These are phyloP conservation scores for Globisporangium iwayamae DNA, from an alignment of 352 stramenopile genomes.

Conservation along the genomic window DNA sequence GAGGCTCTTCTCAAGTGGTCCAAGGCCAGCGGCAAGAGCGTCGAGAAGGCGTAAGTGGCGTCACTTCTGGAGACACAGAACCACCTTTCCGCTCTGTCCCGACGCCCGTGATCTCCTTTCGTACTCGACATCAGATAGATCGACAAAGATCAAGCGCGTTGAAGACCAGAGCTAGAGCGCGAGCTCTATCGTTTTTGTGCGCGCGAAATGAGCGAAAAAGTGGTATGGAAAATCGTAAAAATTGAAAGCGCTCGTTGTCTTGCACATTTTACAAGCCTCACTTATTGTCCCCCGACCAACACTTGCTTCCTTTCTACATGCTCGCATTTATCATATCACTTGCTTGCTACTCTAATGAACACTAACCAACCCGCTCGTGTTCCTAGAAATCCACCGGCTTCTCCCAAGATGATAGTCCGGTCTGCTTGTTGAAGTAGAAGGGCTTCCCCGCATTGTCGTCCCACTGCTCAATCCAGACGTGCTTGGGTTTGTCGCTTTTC, in stretches of 20 bases:
- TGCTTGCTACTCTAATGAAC: neutral
- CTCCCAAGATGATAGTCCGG: slow-evolving; percentile 74
- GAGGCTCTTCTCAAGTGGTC: slow-evolving; percentile 88
- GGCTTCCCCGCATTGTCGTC: slow-evolving; percentile 69
- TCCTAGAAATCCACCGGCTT: slow-evolving; percentile 55
- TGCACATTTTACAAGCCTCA: neutral
- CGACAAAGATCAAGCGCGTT: neutral
- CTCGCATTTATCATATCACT: neutral
- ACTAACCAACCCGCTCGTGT: neutral
- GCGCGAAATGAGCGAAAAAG: slow-evolving; percentile 1
- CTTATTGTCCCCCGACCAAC: neutral
- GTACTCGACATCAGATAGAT: neutral
- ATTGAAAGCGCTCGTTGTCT: neutral
- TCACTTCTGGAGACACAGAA: neutral
- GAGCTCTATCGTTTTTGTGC: neutral
- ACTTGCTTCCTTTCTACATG: neutral
- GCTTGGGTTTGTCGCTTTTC: slow-evolving; percentile 21
- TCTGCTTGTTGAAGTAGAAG: slow-evolving; percentile 89
- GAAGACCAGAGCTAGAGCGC: neutral
- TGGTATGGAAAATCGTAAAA: slow-evolving; percentile 4
- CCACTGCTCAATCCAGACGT: slow-evolving; percentile 75
- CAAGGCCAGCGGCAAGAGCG: slow-evolving; percentile 83
- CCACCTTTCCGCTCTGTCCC: neutral
- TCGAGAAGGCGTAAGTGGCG: slow-evolving; percentile 59
- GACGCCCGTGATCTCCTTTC: neutral